These are phyloP conservation scores for Meredithiella fracta DNA, from an alignment of 2,329 filamentous ascomycete species.

Conservation along the genomic window DNA sequence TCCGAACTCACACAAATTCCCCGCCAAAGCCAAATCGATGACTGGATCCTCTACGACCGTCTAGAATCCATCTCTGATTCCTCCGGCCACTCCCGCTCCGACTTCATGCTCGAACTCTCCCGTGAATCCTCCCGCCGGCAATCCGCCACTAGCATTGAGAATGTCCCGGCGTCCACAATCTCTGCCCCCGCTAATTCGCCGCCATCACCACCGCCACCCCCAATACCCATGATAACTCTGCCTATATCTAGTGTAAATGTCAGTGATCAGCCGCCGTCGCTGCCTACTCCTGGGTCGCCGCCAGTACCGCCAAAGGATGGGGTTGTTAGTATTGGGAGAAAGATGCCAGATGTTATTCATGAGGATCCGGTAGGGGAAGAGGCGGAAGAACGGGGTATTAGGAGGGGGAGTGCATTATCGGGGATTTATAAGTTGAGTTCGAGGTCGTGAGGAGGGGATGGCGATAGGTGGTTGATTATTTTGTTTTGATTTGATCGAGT, in stretches of 20 bases:
- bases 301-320: constrained; percentile 7
- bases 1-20: constrained; percentile 30
- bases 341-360: constrained; percentile 9
- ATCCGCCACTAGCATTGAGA: constrained; percentile 5
- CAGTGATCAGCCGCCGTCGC: background rate
- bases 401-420: constrained; percentile 7
- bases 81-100: constrained; percentile 11
- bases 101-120: constrained; percentile 11
- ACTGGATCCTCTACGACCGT: constrained; percentile 35
- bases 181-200: background rate
- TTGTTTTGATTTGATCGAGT: background rate
- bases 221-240: background rate
- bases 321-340: background rate
- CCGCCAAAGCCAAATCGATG: constrained; percentile 37
- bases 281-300: background rate
- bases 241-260: background rate
- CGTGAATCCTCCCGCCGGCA: constrained; percentile 10
- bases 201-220: background rate
- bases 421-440: constrained; percentile 10
- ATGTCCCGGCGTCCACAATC: background rate
- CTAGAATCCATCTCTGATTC: constrained; percentile 23
- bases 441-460: background rate
- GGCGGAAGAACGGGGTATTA: background rate
- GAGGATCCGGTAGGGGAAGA: constrained; percentile 13
- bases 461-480: background rate